Evolutionary conservation across 345 rosid species (phyloP).

Genomic region (Hypericum androsaemum): DNA sequence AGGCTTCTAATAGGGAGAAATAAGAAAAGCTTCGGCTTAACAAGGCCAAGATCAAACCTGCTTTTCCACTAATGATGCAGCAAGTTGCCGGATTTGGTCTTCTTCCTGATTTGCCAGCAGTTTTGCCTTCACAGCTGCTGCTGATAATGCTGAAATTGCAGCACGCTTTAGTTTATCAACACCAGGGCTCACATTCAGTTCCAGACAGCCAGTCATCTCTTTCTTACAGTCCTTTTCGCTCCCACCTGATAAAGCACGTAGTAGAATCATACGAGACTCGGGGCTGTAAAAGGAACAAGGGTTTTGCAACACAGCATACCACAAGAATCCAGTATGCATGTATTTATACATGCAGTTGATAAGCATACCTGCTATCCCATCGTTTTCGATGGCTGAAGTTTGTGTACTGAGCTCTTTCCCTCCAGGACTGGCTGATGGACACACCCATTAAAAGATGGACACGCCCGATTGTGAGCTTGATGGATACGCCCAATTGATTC

Average conservation of each 20-base stretch:
- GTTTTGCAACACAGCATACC: too few relatives aligned
- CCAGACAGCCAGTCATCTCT: conserved; percentile 33
- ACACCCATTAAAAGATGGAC: too few relatives aligned
- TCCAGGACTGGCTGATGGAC: conserved; percentile 23
- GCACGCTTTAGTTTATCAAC: conserved; percentile 61
- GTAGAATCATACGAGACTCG: background rate
- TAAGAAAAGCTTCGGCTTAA: background rate
- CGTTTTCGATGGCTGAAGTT: conserved; percentile 18
- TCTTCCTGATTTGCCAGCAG: conserved; percentile 76
- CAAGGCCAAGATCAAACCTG: conserved; percentile 40
- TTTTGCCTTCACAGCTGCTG: conserved; percentile 95
- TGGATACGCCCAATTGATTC: too few relatives aligned
- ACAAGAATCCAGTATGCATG: too few relatives aligned
- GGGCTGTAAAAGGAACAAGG: background rate
- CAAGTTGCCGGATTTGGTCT: conserved; percentile 68
- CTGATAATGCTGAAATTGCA: conserved; percentile 72
- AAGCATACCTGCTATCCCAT: conserved; percentile 27
- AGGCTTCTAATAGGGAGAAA: background rate
- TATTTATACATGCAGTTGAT: background rate
- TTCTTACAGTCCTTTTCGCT: conserved; percentile 24
- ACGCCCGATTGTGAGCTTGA: too few relatives aligned
- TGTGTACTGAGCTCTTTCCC: conserved; percentile 12
- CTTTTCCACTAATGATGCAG: conserved; percentile 63
- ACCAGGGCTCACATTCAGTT: conserved; percentile 32
- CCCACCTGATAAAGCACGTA: conserved; percentile 16